Base-by-base conservation (phyloP, 345 rosid species). In the Ceriops zippeliana region DNA sequence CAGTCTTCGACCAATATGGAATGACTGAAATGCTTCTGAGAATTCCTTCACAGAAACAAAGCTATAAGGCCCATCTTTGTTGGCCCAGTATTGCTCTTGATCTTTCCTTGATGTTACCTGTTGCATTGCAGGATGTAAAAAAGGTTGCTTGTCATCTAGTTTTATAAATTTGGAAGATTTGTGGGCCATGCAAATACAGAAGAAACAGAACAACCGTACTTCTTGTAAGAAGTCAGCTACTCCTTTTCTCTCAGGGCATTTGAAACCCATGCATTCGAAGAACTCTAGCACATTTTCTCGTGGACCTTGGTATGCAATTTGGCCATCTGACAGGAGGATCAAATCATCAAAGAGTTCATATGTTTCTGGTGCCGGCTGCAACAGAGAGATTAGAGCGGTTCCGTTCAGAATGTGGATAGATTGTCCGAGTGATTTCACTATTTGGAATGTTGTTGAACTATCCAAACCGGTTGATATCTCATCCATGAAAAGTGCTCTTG, bases 51-150 rank as follows among this genome's bases (percentile, higher is more conserved):
- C 89, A 0, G 93, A 75, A 51, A 92, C 79, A 72, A 82, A 92
- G 19, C 75, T 80, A 22, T 86, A 87, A 66, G 91, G 91, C 60
- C 72, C 51, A 53, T 90, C 93, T 62, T 61, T 85, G 1, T 65
- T 54, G 6, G 75, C 78, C 98, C 98, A 92, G 63, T 90, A 90
- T 71, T 90, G 98, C 68, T 81, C 89, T 79, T 92, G 98, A 75
- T 92, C 96, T 78, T 86, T 89, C 78, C 73, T 83, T n/a, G 93
- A 90, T 32, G 90, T 82, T 68, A 84, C 81, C 85, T 90, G 21
- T 67, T 19, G 26, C 54, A 67, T 21, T 31, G 32, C 5, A 31
- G 32, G 6, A 4, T 31, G n/a, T 27, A 66, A 68, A 42, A 22
- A 54, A 5, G 27, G 21, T n/a, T 20, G 15, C 27, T 22, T 9